Evolutionary conservation across 257 asterid genomes (phyloP).

Genomic region (Paraleonurus japonicus): DNA sequence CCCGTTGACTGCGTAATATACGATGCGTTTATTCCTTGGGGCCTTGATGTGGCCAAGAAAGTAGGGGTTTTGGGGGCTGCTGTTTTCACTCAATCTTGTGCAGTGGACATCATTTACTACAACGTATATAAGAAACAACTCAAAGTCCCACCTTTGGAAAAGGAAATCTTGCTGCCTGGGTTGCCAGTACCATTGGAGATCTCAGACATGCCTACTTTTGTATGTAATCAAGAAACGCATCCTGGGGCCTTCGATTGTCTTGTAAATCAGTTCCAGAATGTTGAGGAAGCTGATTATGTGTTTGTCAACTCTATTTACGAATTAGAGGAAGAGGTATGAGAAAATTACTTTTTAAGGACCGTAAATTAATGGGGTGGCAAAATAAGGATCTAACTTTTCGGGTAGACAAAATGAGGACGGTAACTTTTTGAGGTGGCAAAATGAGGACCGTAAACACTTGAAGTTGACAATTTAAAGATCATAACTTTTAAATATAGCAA

Average conservation of each 20-base stretch:
- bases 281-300: slow-evolving; percentile 22
- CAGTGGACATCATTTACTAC: slow-evolving; percentile 23
- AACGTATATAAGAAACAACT: neutral
- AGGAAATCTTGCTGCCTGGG: slow-evolving; percentile 8
- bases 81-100: slow-evolving; percentile 26
- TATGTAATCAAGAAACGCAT: neutral
- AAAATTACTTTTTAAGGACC: no score
- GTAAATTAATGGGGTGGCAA: no score
- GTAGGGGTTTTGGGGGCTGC: slow-evolving; percentile 21
- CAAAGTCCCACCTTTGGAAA: neutral
- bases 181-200: slow-evolving; percentile 21
- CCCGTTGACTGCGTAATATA: slow-evolving; percentile 28
- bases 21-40: slow-evolving; percentile 29
- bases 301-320: slow-evolving; percentile 31
- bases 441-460: no score
- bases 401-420: no score
- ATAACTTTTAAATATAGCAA: no score
- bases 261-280: slow-evolving; percentile 23
- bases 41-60: slow-evolving; percentile 20
- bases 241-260: slow-evolving; percentile 6
- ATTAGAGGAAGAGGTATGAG: slow-evolving; percentile 36
- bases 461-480: no score
- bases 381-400: no score
- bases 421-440: no score
- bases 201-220: slow-evolving; percentile 32